These are phyloP conservation scores for Lablab purpureus DNA, from an alignment of 306 rosid genomes.

Conservation along the genomic window DNA sequence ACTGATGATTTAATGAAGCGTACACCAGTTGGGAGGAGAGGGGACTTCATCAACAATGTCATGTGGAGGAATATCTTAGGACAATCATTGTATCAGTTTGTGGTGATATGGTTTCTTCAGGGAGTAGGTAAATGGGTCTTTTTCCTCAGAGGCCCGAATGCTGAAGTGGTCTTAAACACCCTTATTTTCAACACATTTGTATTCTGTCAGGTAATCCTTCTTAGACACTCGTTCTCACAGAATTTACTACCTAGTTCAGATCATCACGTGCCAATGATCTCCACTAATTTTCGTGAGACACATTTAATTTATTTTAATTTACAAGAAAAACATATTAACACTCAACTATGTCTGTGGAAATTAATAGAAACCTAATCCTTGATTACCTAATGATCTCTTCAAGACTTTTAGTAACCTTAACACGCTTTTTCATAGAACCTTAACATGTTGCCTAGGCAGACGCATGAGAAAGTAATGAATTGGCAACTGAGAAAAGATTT, in stretches of 20 bases:
- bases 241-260: too few species aligned
- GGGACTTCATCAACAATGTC: slow-evolving; percentile 81
- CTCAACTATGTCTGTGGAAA: too few species aligned
- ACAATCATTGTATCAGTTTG: slow-evolving; percentile 81
- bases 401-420: too few species aligned
- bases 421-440: too few species aligned
- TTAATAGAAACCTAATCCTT: too few species aligned
- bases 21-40: slow-evolving; percentile 83
- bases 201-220: slow-evolving; percentile 82
- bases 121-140: slow-evolving; percentile 72
- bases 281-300: too few species aligned
- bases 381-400: not conserved
- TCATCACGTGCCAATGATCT: too few species aligned
- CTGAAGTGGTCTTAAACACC: slow-evolving; percentile 80
- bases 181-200: slow-evolving; percentile 92
- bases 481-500: not conserved
- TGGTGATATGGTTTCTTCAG: slow-evolving; percentile 84
- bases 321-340: too few species aligned
- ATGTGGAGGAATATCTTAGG: slow-evolving; percentile 99
- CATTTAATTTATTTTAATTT: too few species aligned
- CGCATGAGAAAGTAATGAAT: slow-evolving; percentile 12
- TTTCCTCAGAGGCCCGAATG: slow-evolving; percentile 62
- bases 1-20: slow-evolving; percentile 90
- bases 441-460: slow-evolving; percentile 5
- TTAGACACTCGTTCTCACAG: not conserved